These are phyloP conservation scores for Aulographum hederae DNA, from an alignment of 2,329 filamentous ascomycete genomes.

Conservation along the genomic window DNA sequence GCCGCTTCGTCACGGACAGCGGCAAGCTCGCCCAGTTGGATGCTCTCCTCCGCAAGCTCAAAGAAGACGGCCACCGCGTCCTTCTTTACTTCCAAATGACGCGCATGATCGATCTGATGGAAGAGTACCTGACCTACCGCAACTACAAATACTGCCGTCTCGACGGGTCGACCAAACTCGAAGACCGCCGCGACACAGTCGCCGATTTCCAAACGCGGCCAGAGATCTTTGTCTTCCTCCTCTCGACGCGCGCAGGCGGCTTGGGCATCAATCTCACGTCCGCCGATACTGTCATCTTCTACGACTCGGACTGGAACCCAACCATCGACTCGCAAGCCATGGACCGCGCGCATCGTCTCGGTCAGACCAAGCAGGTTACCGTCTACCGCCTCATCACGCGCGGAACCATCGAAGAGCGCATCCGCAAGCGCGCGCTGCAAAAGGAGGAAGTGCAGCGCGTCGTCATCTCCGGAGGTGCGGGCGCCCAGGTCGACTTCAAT, in stretches of 20 bases:
- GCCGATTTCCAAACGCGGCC: constrained; percentile 88
- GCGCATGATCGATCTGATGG: constrained; percentile 98
- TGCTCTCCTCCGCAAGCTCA: constrained; percentile 69
- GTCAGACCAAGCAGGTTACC: constrained; percentile 87
- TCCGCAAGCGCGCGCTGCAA: constrained; percentile 87
- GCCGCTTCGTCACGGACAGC: constrained; percentile 90
- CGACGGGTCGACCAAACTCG: constrained; percentile 91
- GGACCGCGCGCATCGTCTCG: constrained; percentile 95
- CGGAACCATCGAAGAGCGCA: constrained; percentile 93
- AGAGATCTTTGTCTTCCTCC: constrained; percentile 91
- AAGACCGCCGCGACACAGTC: constrained; percentile 91
- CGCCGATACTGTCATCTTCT: constrained; percentile 97
- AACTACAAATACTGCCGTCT: constrained; percentile 98
- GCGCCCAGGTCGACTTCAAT: constrained; percentile 73
- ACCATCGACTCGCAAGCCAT: constrained; percentile 98
- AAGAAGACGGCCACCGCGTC: constrained; percentile 82
- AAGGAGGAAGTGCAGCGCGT: constrained; percentile 98
- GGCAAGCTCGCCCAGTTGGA: constrained; percentile 91
- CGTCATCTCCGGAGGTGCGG: constrained; percentile 74
- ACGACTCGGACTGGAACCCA: constrained; percentile 98
- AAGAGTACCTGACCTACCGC: constrained; percentile 94
- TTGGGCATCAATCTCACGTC: constrained; percentile 94
- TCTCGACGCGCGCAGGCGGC: constrained; percentile 92
- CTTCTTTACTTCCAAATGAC: constrained; percentile 99
- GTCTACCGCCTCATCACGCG: constrained; percentile 96